Percentiles rank a stretch among this genome's conserved stretches.
These are phyloP conservation scores for Alternaria gaisen DNA, from an alignment of 2,329 filamentous ascomycete genomes.

Conservation along the genomic window DNA sequence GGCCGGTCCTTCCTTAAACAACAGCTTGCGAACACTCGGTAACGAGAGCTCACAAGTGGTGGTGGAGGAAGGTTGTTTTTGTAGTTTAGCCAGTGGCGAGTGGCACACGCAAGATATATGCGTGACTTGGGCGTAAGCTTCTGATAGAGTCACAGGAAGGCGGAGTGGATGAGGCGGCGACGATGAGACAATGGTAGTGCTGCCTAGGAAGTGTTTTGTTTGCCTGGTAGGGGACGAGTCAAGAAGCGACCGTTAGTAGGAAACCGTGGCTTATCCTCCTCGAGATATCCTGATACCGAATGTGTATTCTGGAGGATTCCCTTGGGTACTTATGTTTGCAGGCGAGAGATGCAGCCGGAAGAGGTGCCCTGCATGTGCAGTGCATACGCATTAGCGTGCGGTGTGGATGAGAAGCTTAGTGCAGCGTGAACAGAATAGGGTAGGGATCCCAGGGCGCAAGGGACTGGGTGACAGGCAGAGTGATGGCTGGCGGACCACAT, in stretches of 20 bases:
- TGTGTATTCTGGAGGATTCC: slow-evolving; percentile 30
- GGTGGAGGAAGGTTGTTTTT: slow-evolving; percentile 21
- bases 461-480: slow-evolving; percentile 44
- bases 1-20: slow-evolving; percentile 42
- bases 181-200: slow-evolving; percentile 40
- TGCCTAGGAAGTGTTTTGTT: slow-evolving; percentile 41
- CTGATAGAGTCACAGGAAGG: slow-evolving; percentile 40
- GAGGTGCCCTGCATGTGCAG: slow-evolving; percentile 30
- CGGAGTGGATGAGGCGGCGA: slow-evolving; percentile 34
- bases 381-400: slow-evolving; percentile 46
- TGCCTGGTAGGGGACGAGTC: slow-evolving; percentile 34
- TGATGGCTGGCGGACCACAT: slow-evolving; percentile 39
- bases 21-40: slow-evolving; percentile 29
- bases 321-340: slow-evolving; percentile 44
- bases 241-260: slow-evolving; percentile 26
- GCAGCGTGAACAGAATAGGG: slow-evolving; percentile 40
- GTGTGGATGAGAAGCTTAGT: slow-evolving; percentile 49
- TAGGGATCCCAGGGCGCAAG: slow-evolving; percentile 41
- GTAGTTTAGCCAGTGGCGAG: slow-evolving; percentile 30
- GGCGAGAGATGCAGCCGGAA: slow-evolving; percentile 18
- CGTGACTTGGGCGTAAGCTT: slow-evolving; percentile 41
- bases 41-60: slow-evolving; percentile 27
- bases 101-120: slow-evolving; percentile 37
- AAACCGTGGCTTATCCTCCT: slow-evolving; percentile 30
- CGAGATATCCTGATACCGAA: slow-evolving; percentile 31